These are phyloP conservation scores for Aspergillus bridgeri DNA, from an alignment of 495 filamentous ascomycete species.

Conservation along the genomic window DNA sequence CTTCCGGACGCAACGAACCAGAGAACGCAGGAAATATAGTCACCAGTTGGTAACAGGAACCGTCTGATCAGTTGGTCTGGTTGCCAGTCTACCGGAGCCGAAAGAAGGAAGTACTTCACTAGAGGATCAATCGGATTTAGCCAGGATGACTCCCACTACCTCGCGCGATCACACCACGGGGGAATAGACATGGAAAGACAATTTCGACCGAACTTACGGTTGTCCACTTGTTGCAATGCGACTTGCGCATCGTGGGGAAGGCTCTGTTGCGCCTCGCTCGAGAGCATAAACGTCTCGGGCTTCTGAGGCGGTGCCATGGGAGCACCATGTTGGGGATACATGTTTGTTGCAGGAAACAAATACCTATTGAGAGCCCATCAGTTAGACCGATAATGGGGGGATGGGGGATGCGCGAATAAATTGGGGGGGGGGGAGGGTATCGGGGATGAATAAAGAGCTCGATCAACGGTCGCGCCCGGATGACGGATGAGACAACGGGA, in stretches of 20 bases:
- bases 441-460: background rate
- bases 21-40: slow-evolving; percentile 97
- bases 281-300: slow-evolving; percentile 98
- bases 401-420: background rate
- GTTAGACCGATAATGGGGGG: background rate
- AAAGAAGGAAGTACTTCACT: slow-evolving; percentile 99
- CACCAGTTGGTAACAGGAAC: slow-evolving; percentile 92
- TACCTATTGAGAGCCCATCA: too few relatives aligned
- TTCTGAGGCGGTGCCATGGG: slow-evolving; percentile 75
- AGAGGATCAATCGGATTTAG: slow-evolving; percentile 1
- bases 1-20: slow-evolving; percentile 56
- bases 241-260: slow-evolving; percentile 96
- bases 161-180: background rate
- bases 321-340: slow-evolving; percentile 52
- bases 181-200: background rate
- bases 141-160: background rate
- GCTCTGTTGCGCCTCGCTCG: slow-evolving; percentile 90
- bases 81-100: slow-evolving; percentile 96
- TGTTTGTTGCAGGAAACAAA: slow-evolving; percentile 17
- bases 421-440: too few relatives aligned
- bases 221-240: slow-evolving; percentile 96
- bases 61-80: slow-evolving; percentile 94
- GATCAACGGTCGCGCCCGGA: background rate
- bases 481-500: background rate
- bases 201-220: slow-evolving; percentile 62